These are phyloP conservation scores for Ceratobasidium sp. DNA, from an alignment of 1,284 basidiomycete species.

Conservation along the genomic window DNA sequence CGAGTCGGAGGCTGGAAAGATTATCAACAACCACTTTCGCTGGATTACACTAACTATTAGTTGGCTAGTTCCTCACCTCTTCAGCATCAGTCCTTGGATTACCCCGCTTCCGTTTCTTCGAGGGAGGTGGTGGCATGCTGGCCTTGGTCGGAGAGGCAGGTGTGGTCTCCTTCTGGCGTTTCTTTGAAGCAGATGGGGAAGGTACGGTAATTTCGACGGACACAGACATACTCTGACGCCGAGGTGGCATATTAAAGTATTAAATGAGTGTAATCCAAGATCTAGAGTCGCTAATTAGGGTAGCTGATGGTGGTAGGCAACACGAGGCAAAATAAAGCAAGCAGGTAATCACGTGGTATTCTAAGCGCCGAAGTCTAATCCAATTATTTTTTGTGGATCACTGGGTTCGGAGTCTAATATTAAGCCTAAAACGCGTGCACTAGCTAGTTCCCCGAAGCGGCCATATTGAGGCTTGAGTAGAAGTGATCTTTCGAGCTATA, in stretches of 20 bases:
- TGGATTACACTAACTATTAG: background rate
- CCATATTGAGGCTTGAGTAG: too few species aligned
- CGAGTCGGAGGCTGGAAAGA: background rate
- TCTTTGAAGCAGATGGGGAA: constrained; percentile 8
- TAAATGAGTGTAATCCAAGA: constrained; percentile 18
- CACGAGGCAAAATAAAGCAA: background rate
- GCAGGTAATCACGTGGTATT: background rate
- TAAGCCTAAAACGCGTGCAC: too few species aligned
- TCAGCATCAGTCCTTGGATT: constrained; percentile 29
- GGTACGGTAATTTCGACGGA: constrained; percentile 36
- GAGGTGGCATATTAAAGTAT: constrained; percentile 6
- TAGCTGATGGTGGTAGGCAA: constrained; percentile 2
- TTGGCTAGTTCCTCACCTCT: constrained; percentile 13
- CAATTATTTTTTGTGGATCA: too few species aligned
- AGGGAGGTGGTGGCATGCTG: constrained; percentile 16
- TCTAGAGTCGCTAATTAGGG: background rate
- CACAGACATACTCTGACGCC: constrained; percentile 26
- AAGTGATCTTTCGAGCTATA: too few species aligned
- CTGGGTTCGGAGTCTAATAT: too few species aligned
- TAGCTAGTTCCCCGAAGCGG: too few species aligned
- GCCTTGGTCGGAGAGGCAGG: constrained; percentile 17
- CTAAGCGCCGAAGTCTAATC: too few species aligned
- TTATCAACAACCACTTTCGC: background rate
- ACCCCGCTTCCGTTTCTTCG: constrained; percentile 29
- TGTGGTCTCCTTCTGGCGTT: background rate